A percentile compares a stretch with the other conserved stretches of the same genome.
phyloP scores from a whole-genome alignment of 306 rosid species.

The Hippophae gyantsensis region DNA sequence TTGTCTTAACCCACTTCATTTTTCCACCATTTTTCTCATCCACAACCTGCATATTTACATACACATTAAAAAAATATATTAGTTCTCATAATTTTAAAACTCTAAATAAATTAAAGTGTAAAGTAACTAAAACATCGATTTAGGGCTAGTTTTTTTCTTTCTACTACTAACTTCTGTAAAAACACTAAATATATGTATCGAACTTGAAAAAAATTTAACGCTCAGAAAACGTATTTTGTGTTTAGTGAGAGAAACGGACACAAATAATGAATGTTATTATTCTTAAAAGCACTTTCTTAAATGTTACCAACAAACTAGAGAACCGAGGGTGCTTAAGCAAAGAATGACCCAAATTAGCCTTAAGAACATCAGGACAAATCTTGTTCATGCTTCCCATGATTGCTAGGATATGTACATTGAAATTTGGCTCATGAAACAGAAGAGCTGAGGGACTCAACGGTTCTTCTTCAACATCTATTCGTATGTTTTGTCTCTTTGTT shows the following conservation, averaged over 20 bases:
- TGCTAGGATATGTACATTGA: constrained; percentile 26
- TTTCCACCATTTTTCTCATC: constrained; percentile 11
- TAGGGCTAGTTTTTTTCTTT: no score
- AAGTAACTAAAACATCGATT: no score
- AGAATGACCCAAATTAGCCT: constrained; percentile 19
- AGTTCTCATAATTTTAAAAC: not conserved
- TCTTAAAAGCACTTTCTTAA: no score
- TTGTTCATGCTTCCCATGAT: constrained; percentile 20
- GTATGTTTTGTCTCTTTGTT: constrained; percentile 12
- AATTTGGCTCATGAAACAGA: constrained; percentile 28
- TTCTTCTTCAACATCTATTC: constrained; percentile 10
- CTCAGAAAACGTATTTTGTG: no score
- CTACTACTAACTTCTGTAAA: no score
- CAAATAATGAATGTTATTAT: no score
- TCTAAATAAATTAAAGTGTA: no score
- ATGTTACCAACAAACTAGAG: constrained; percentile 25
- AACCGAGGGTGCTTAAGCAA: constrained; percentile 34
- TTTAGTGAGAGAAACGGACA: no score
- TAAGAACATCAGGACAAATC: constrained; percentile 7
- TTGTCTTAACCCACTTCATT: constrained; percentile 29
- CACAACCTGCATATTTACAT: constrained; percentile 10
- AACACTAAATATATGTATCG: no score
- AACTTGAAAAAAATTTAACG: no score
- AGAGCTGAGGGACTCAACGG: constrained; percentile 27
- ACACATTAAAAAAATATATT: not conserved